phyloP scores from a whole-genome alignment of 768 basidiomycete genomes.

The Pulveroboletus sp. region DNA sequence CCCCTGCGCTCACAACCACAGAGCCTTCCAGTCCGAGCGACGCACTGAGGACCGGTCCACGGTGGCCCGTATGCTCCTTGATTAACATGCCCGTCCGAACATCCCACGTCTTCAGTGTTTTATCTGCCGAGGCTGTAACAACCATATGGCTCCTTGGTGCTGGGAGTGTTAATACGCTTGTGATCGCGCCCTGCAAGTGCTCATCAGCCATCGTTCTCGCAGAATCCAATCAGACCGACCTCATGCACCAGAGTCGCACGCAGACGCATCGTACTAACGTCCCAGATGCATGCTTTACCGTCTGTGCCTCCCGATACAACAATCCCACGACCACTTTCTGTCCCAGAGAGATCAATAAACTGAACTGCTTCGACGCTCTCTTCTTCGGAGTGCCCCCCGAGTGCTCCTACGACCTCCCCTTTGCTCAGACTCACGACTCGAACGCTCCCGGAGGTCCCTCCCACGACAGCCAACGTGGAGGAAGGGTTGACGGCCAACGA shows the following conservation, averaged over 20 bases:
- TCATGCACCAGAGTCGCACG: constrained; percentile 79
- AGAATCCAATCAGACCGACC: constrained; percentile 40
- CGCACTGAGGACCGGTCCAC: constrained; percentile 68
- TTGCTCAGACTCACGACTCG: constrained; percentile 84
- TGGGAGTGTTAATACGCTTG: constrained; percentile 70
- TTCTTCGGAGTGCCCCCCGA: constrained; percentile 80
- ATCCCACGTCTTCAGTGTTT: constrained; percentile 88
- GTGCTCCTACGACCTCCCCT: constrained; percentile 72
- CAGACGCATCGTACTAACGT: constrained; percentile 79
- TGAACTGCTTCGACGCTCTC: constrained; percentile 85
- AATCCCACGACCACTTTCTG: constrained; percentile 47
- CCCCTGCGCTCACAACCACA: constrained; percentile 82
- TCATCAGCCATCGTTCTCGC: neutral
- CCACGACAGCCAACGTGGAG: constrained; percentile 87
- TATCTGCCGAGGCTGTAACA: constrained; percentile 85
- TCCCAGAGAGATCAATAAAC: constrained; percentile 72
- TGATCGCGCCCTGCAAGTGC: constrained; percentile 73
- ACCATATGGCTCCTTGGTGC: constrained; percentile 71
- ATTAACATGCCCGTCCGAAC: constrained; percentile 75
- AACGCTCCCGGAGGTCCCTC: constrained; percentile 79
- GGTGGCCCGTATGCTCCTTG: constrained; percentile 80
- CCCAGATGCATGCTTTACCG: constrained; percentile 93
- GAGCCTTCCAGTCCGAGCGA: constrained; percentile 66
- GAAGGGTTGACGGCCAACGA: constrained; percentile 79
- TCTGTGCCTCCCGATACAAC: constrained; percentile 89